phyloP scores from a whole-genome alignment of 768 basidiomycete species.

The Amanita jacksonii region DNA sequence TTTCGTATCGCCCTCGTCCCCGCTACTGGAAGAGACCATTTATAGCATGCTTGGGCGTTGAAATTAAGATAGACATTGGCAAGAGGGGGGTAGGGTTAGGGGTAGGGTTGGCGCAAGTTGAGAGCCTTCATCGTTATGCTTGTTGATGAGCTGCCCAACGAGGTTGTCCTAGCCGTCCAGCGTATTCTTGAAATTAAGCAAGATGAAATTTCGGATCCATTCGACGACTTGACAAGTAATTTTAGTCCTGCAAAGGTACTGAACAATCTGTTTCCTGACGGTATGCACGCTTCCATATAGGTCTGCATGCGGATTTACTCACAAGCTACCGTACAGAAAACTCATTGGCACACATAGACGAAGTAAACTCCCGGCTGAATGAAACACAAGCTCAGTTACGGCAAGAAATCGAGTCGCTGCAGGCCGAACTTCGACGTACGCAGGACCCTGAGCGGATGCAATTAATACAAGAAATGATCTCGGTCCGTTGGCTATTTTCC shows the following conservation, averaged over 20 bases:
- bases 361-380: conserved; percentile 57
- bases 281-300: conserved; percentile 23
- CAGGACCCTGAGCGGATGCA: conserved; percentile 89
- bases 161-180: conserved; percentile 62
- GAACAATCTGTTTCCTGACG: conserved; percentile 74
- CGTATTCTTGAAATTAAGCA: conserved; percentile 52
- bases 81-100: conserved; percentile 18
- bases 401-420: conserved; percentile 60
- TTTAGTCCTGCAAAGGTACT: conserved; percentile 49
- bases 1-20: conserved; percentile 25
- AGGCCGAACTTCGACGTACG: conserved; percentile 56
- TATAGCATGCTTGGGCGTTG: neutral
- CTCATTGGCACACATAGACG: conserved; percentile 62
- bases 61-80: no score
- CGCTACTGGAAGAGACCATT: conserved; percentile 22
- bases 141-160: conserved; percentile 49
- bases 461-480: conserved; percentile 92
- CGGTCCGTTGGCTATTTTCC: conserved; percentile 38
- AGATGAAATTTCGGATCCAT: conserved; percentile 37
- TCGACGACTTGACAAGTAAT: conserved; percentile 47
- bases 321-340: conserved; percentile 43
- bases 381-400: conserved; percentile 64
- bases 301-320: conserved; percentile 7
- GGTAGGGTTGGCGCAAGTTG: conserved; percentile 2
- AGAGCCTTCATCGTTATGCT: conserved; percentile 21